Percentiles rank a stretch among this genome's conserved stretches.
phyloP scores from a whole-genome alignment of 345 rosid genomes.

The Jatropha curcas region DNA sequence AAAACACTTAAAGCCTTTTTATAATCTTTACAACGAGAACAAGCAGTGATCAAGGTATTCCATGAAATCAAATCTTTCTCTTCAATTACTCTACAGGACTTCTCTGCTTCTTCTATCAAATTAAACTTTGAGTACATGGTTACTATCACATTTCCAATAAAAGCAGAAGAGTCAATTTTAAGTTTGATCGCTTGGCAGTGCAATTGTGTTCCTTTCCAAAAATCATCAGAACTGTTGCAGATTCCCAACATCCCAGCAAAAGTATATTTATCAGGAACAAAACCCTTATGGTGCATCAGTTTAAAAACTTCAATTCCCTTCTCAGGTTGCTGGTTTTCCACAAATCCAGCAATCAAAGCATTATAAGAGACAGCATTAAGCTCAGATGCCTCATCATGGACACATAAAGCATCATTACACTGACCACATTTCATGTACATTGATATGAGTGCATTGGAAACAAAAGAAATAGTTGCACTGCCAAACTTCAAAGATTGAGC shows the following conservation, averaged over 20 bases:
- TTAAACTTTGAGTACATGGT: constrained; percentile 50
- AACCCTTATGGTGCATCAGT: constrained; percentile 39
- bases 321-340: constrained; percentile 40
- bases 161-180: constrained; percentile 38
- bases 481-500: constrained; percentile 53
- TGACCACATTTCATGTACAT: constrained; percentile 58
- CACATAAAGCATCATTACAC: constrained; percentile 42
- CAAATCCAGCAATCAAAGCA: constrained; percentile 57
- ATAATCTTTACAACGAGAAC: constrained; percentile 42
- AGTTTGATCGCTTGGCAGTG: constrained; percentile 52
- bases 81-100: constrained; percentile 35
- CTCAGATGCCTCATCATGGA: constrained; percentile 22
- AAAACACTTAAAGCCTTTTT: constrained; percentile 45
- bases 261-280: constrained; percentile 48
- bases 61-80: constrained; percentile 59
- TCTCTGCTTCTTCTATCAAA: constrained; percentile 42
- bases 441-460: constrained; percentile 54
- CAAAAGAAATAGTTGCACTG: constrained; percentile 41
- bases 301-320: constrained; percentile 44
- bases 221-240: constrained; percentile 30
- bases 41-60: constrained; percentile 50
- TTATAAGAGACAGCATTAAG: constrained; percentile 55
- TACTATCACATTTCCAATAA: constrained; percentile 54
- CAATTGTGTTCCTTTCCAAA: constrained; percentile 32
- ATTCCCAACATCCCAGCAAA: constrained; percentile 44